phyloP scores from a whole-genome alignment of 129 eudicot genomes.

The Pulicaria dysenterica region DNA sequence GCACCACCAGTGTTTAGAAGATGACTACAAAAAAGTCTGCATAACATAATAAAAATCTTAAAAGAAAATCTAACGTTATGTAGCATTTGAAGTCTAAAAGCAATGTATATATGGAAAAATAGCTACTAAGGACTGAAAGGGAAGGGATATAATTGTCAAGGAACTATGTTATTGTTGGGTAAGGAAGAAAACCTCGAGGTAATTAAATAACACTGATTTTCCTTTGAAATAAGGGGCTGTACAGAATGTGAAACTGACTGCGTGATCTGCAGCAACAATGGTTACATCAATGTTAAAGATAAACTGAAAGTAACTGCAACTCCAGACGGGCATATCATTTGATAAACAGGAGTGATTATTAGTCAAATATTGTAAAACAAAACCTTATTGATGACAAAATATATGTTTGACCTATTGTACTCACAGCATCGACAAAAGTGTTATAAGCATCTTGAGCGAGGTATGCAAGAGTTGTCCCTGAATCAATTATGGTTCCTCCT shows the following conservation, averaged over 20 bases:
- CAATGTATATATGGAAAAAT: background rate
- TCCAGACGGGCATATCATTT: background rate
- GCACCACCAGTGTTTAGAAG: too few species aligned
- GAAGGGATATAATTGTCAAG: conserved; percentile 10
- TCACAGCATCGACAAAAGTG: conserved; percentile 78
- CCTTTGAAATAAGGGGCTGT: conserved; percentile 68
- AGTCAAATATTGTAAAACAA: background rate
- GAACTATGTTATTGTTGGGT: background rate
- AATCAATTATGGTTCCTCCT: conserved; percentile 97
- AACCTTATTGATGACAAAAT: background rate
- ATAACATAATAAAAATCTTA: background rate
- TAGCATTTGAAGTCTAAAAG: background rate
- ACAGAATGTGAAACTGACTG: conserved; percentile 60
- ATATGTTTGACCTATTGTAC: conserved; percentile 25
- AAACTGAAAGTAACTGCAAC: background rate
- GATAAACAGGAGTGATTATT: conserved; percentile 5
- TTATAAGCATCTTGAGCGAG: conserved; percentile 80
- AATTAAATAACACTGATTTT: conserved; percentile 68
- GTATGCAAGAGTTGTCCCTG: conserved; percentile 97
- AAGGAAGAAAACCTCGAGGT: conserved; percentile 63
- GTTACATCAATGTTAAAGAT: conserved; percentile 11
- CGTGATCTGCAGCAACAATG: conserved; percentile 56
- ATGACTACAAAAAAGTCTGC: too few species aligned
- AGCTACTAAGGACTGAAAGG: background rate
- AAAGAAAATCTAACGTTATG: background rate